These are phyloP conservation scores for Danielia reshetovae DNA, from an alignment of 805 yeast genomes.

Conservation along the genomic window DNA sequence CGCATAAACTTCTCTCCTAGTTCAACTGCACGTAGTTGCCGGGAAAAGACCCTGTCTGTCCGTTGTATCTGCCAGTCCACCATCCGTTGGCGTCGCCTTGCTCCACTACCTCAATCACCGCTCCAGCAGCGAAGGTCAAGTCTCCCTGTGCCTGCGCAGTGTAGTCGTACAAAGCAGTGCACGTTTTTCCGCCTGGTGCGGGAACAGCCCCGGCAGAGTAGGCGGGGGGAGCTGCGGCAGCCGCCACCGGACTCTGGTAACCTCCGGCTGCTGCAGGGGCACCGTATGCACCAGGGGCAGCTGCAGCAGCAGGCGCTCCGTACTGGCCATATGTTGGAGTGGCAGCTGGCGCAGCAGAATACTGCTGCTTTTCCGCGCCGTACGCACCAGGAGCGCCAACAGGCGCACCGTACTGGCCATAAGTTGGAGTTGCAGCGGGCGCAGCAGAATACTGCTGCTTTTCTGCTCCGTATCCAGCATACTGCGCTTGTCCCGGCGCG, in stretches of 20 bases:
- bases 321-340: conserved; percentile 3
- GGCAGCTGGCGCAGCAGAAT: conserved; percentile 25
- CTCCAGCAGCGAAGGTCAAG: conserved; percentile 82
- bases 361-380: too few relatives aligned
- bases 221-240: conserved; percentile 15
- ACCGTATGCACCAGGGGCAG: conserved; percentile 9
- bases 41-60: conserved; percentile 89
- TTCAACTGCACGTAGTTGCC: conserved; percentile 90
- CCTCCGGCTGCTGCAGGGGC: conserved; percentile 14
- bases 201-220: conserved; percentile 34
- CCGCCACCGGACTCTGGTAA: too few relatives aligned
- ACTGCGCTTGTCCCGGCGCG: conserved; percentile 26
- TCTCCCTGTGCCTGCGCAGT: conserved; percentile 93
- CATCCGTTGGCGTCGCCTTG: conserved; percentile 90
- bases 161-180: conserved; percentile 90
- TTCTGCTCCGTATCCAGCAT: conserved; percentile 11
- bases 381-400: conserved; percentile 30
- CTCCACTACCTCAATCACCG: conserved; percentile 76
- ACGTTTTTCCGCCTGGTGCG: conserved; percentile 41
- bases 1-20: too few relatives aligned
- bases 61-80: conserved; percentile 94
- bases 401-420: neutral
- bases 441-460: conserved; percentile 9
- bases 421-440: neutral
- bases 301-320: conserved; percentile 4